phyloP scores from a whole-genome alignment of 2,329 filamentous ascomycete genomes.

The Botrytis medusae region DNA sequence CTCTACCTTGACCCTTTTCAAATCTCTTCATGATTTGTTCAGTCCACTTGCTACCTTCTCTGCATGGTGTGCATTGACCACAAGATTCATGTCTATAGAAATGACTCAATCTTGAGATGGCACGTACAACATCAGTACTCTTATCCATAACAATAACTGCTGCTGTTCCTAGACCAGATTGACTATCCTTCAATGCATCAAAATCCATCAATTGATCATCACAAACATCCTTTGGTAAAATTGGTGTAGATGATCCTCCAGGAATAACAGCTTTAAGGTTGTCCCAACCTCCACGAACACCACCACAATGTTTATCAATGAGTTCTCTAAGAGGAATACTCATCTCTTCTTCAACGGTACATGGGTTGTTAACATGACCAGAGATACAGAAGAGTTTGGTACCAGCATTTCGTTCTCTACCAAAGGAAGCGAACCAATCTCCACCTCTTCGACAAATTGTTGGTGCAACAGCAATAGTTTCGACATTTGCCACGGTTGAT shows the following conservation, averaged over 20 bases:
- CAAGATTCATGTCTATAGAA: slow-evolving; percentile 99
- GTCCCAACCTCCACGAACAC: slow-evolving; percentile 95
- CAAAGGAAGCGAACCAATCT: slow-evolving; percentile 90
- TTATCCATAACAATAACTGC: slow-evolving; percentile 99
- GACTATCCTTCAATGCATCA: slow-evolving; percentile 94
- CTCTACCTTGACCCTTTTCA: slow-evolving; percentile 83
- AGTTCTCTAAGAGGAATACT: slow-evolving; percentile 93
- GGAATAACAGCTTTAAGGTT: slow-evolving; percentile 95
- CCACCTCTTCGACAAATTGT: slow-evolving; percentile 93
- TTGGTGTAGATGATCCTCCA: slow-evolving; percentile 93
- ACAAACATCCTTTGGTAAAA: slow-evolving; percentile 85
- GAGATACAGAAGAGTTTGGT: slow-evolving; percentile 99
- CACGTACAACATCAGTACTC: slow-evolving; percentile 91
- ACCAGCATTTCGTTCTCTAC: slow-evolving; percentile 92
- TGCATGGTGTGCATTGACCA: slow-evolving; percentile 98
- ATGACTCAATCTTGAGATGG: slow-evolving; percentile 87
- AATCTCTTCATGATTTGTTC: slow-evolving; percentile 98
- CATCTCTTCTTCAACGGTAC: slow-evolving; percentile 99
- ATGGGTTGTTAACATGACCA: slow-evolving; percentile 97
- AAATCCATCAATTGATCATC: slow-evolving; percentile 99
- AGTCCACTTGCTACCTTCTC: slow-evolving; percentile 98
- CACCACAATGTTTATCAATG: slow-evolving; percentile 97
- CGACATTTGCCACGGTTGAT: slow-evolving; percentile 96
- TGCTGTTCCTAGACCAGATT: slow-evolving; percentile 94
- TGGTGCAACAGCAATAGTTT: slow-evolving; percentile 92